These are phyloP conservation scores for Recurvomyces mirabilis DNA, from an alignment of 495 filamentous ascomycete genomes.

Conservation along the genomic window DNA sequence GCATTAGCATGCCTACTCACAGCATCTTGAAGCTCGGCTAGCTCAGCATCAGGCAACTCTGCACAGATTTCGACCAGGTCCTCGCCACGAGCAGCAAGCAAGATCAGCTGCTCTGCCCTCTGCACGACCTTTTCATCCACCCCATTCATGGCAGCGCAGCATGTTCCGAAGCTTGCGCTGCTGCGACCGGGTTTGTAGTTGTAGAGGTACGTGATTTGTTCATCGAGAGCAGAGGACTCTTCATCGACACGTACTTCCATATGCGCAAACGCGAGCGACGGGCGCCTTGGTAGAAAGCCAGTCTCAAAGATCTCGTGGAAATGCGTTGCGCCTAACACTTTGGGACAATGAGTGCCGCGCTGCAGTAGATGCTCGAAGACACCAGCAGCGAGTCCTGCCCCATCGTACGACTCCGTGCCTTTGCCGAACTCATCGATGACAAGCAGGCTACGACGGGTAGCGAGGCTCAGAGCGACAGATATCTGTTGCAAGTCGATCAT, in stretches of 20 bases:
- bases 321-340: conserved; percentile 80
- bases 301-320: conserved; percentile 89
- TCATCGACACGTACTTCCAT: conserved; percentile 77
- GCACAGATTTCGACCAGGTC: conserved; percentile 64
- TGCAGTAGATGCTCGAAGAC: conserved; percentile 66
- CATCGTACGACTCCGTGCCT: conserved; percentile 73
- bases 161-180: conserved; percentile 71
- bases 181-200: conserved; percentile 59
- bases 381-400: conserved; percentile 74
- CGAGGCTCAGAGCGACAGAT: conserved; percentile 62
- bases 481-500: conserved; percentile 88
- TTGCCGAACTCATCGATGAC: conserved; percentile 96
- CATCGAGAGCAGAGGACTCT: conserved; percentile 44
- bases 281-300: conserved; percentile 48
- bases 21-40: conserved; percentile 50
- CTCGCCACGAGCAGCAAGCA: conserved; percentile 58
- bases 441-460: conserved; percentile 65
- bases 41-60: conserved; percentile 48
- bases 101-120: conserved; percentile 64
- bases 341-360: conserved; percentile 52
- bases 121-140: conserved; percentile 59
- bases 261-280: conserved; percentile 58
- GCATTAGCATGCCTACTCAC: conserved; percentile 33
- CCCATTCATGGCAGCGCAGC: conserved; percentile 75
- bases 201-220: conserved; percentile 84